Percentiles rank a stretch among this genome's conserved stretches.
Evolutionary conservation across 2,329 filamentous ascomycete genomes (phyloP).

Genomic region (Alternaria rosae): DNA sequence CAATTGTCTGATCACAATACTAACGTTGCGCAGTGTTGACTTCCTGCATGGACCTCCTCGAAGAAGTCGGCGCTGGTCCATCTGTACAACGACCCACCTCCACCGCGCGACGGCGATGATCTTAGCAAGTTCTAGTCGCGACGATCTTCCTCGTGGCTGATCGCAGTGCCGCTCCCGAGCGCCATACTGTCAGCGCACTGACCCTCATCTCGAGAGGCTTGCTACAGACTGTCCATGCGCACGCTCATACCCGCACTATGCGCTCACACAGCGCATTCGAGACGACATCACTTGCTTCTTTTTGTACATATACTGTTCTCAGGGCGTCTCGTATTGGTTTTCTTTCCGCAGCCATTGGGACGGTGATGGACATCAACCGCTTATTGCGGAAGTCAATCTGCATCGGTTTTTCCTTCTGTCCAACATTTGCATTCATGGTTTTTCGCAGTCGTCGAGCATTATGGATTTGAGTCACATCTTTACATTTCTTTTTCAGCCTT

Average conservation of each 20-base stretch:
- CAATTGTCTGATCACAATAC: neutral
- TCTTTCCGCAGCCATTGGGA: constrained; percentile 24
- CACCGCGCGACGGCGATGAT: constrained; percentile 46
- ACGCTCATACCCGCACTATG: constrained; percentile 22
- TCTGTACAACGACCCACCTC: constrained; percentile 41
- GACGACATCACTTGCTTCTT: constrained; percentile 20
- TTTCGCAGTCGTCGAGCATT: constrained; percentile 4
- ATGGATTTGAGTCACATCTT: constrained; percentile 8
- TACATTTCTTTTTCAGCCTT: constrained; percentile 26
- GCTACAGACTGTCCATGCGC: constrained; percentile 6
- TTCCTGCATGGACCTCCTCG: constrained; percentile 63
- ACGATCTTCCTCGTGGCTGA: constrained; percentile 23
- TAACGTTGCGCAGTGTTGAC: constrained; percentile 55
- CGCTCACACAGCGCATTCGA: constrained; percentile 10
- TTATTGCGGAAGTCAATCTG: constrained; percentile 20
- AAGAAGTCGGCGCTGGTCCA: constrained; percentile 48
- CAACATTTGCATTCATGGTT: constrained; percentile 13
- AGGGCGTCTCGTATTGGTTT: constrained; percentile 24
- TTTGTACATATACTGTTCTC: constrained; percentile 40
- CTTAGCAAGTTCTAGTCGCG: constrained; percentile 8
- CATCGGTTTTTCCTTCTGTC: constrained; percentile 19
- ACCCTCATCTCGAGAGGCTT: constrained; percentile 18
- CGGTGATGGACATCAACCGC: constrained; percentile 17
- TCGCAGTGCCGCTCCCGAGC: constrained; percentile 19
- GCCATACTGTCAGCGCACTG: constrained; percentile 23